These are phyloP conservation scores for Thalassiosira sp. DNA, from an alignment of 352 stramenopile species.

Conservation along the genomic window DNA sequence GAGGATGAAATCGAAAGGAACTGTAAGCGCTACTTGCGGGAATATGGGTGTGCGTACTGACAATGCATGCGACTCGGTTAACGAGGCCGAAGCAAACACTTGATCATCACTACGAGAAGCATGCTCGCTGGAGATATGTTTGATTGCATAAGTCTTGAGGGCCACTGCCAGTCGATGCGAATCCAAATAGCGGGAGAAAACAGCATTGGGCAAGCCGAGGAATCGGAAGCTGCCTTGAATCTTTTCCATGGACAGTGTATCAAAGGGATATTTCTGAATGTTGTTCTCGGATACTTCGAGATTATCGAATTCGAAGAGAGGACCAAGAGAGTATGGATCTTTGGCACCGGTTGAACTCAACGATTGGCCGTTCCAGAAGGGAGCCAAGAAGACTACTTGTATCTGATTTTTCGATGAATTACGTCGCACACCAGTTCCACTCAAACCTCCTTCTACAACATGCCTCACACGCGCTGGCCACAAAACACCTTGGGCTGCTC, in stretches of 20 bases:
- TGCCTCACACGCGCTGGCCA: slow-evolving; percentile 82
- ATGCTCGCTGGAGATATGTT: slow-evolving; percentile 47
- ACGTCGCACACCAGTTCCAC: slow-evolving; percentile 24
- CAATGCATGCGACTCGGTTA: slow-evolving; percentile 78
- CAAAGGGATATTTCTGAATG: slow-evolving; percentile 71
- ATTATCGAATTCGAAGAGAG: slow-evolving; percentile 72
- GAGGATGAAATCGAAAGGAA: slow-evolving; percentile 79
- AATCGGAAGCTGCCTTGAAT: slow-evolving; percentile 72
- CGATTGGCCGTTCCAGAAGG: slow-evolving; percentile 67
- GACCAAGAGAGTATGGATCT: slow-evolving; percentile 47
- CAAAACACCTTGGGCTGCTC: slow-evolving; percentile 60
- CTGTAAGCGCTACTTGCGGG: slow-evolving; percentile 63
- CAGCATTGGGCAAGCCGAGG: slow-evolving; percentile 70
- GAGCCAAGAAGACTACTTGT: slow-evolving; percentile 78
- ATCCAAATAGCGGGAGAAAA: slow-evolving; percentile 79
- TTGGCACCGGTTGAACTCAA: slow-evolving; percentile 19
- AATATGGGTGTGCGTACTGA: slow-evolving; percentile 68
- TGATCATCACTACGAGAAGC: slow-evolving; percentile 46
- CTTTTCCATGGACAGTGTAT: slow-evolving; percentile 72
- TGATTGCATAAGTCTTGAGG: slow-evolving; percentile 70
- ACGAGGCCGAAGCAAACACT: slow-evolving; percentile 55
- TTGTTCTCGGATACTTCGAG: slow-evolving; percentile 72
- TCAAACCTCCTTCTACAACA: slow-evolving; percentile 61
- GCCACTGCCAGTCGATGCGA: slow-evolving; percentile 74
- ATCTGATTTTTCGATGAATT: slow-evolving; percentile 69